These are phyloP conservation scores for Pyrenochaeta sp. DNA, from an alignment of 2,329 filamentous ascomycete species.

Conservation along the genomic window DNA sequence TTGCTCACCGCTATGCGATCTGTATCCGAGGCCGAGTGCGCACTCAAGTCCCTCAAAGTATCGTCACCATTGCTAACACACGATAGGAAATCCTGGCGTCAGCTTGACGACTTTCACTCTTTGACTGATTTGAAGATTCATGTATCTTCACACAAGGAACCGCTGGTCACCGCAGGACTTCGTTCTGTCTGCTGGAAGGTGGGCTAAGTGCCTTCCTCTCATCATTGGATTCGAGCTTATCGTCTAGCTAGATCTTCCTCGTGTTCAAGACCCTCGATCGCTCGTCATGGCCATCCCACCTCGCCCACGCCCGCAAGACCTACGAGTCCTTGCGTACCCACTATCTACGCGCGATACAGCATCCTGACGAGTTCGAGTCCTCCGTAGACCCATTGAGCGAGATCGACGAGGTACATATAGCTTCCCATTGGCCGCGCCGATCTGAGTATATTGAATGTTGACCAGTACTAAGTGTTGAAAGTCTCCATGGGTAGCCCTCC, in stretches of 20 bases:
- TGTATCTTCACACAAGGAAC: conserved; percentile 47
- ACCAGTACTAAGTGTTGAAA: conserved; percentile 63
- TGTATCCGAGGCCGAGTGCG: conserved; percentile 45
- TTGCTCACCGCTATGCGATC: conserved; percentile 38
- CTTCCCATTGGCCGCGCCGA: conserved; percentile 20
- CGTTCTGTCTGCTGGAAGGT: conserved; percentile 95
- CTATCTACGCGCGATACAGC: conserved; percentile 81
- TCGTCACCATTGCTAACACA: conserved; percentile 19
- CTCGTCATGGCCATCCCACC: conserved; percentile 71
- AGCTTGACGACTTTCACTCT: conserved; percentile 48
- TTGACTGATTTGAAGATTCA: conserved; percentile 49
- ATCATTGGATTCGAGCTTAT: conserved; percentile 8
- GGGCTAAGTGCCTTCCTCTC: conserved; percentile 13
- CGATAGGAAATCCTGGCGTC: conserved; percentile 46
- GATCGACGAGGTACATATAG: conserved; percentile 68
- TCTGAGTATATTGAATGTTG: conserved; percentile 45
- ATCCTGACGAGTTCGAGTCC: conserved; percentile 81
- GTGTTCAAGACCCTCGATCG: conserved; percentile 74
- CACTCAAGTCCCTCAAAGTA: background rate
- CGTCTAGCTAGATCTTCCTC: conserved; percentile 72
- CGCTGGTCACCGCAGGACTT: conserved; percentile 67
- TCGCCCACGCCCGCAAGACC: conserved; percentile 74
- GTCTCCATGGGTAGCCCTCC: conserved; percentile 91
- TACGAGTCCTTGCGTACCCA: conserved; percentile 77
- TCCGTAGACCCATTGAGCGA: conserved; percentile 86